These are phyloP conservation scores for Penicillium sp. DNA, from an alignment of 2,329 filamentous ascomycete genomes.

Conservation along the genomic window DNA sequence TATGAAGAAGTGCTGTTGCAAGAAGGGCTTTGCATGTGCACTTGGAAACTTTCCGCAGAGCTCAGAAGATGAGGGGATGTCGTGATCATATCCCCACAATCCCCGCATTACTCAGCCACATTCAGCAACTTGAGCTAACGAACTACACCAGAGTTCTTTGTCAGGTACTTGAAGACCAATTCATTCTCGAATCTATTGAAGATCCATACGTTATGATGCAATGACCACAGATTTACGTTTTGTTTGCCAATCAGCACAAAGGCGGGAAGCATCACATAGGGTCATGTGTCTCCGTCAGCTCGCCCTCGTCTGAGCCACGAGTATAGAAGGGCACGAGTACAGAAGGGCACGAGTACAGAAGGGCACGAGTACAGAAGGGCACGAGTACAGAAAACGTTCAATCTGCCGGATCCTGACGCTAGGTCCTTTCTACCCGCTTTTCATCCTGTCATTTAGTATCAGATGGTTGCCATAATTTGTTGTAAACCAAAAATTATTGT, in stretches of 20 bases:
- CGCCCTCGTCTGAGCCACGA: not conserved
- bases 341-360: not conserved
- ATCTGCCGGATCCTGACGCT: too few relatives aligned
- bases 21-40: not conserved
- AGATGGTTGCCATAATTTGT: not conserved
- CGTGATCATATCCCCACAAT: not conserved
- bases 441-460: not conserved
- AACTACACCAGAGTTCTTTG: too few relatives aligned
- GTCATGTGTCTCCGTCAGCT: not conserved
- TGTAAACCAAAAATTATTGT: too few relatives aligned
- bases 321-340: not conserved
- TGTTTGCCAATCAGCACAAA: not conserved
- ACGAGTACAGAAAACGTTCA: too few relatives aligned
- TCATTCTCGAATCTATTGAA: not conserved
- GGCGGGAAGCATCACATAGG: not conserved
- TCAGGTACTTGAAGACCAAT: not conserved
- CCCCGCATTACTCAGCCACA: not conserved
- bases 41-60: not conserved
- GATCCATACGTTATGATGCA: fast-evolving
- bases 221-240: not conserved
- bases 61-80: not conserved
- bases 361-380: not conserved
- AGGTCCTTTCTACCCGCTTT: not conserved
- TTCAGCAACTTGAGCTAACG: not conserved
- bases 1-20: not conserved